These are phyloP conservation scores for Pneumocystis wakefieldiae DNA, from an alignment of 1,139 yeast species.

Conservation along the genomic window DNA sequence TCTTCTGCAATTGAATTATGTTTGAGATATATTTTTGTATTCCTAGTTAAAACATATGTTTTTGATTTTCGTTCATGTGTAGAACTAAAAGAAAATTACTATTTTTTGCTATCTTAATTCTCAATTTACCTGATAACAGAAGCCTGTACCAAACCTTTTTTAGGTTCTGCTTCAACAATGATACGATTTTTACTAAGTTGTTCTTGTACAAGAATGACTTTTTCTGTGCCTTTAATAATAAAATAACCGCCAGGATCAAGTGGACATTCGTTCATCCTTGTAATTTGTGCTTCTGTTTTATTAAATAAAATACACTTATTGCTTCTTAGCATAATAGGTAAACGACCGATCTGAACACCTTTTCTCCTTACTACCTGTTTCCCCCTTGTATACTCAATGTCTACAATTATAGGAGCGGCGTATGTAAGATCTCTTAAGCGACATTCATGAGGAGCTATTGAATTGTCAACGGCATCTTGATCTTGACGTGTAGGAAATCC, in stretches of 20 bases:
- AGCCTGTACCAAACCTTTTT: constrained; percentile 88
- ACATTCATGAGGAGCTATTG: constrained; percentile 87
- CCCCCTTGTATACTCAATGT: constrained; percentile 92
- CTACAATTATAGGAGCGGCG: constrained; percentile 92
- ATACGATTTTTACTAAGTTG: constrained; percentile 94
- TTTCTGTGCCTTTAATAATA: constrained; percentile 94
- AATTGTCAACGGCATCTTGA: constrained; percentile 27
- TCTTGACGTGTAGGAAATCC: constrained; percentile 44
- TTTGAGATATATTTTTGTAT: constrained; percentile 74
- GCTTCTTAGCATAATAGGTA: constrained; percentile 94
- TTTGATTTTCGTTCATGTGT: constrained; percentile 96
- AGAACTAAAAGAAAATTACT: constrained; percentile 31
- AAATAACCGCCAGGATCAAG: constrained; percentile 98
- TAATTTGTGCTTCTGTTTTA: constrained; percentile 70
- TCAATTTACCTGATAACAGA: constrained; percentile 51
- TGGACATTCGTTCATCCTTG: constrained; percentile 82
- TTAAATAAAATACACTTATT: constrained; percentile 79
- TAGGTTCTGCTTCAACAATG: constrained; percentile 92
- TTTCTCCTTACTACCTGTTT: constrained; percentile 77
- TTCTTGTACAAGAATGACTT: constrained; percentile 91
- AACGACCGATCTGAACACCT: constrained; percentile 86
- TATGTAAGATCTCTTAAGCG: constrained; percentile 87
- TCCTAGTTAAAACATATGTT: constrained; percentile 85
- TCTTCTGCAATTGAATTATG: constrained; percentile 94
- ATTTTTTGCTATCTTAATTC: not conserved